Base-by-base conservation (phyloP, 2,329 filamentous ascomycete species). In the Aspergillus sp. region DNA sequence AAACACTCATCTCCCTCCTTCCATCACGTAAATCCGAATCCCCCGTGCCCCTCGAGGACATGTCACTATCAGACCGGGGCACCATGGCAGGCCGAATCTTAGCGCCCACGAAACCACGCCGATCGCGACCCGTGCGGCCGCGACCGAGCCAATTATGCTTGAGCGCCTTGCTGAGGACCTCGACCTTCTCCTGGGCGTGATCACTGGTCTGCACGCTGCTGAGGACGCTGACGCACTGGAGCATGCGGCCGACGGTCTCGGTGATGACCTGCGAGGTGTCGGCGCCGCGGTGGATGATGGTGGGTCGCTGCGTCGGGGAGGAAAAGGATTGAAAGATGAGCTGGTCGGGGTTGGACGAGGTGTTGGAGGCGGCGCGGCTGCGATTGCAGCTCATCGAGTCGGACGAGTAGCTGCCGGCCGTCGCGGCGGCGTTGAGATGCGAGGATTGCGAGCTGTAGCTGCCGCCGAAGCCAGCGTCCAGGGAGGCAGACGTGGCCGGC, bases 101-200 rank as follows among this genome's bases (percentile, higher is more conserved):
- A 47, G 84, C 84, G 0, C 92, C 93, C 0, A 98, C 93, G 72
- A 97, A 94, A 0, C 95, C 95, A 64, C 92, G 86, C 55, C 95
- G 81, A 75, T 98, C 96, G 63, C 95, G 83, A 0, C 95, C 95
- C 3, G 92, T 98, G 39, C 95, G 81, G 0, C 94, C 94, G 51
- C 95, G 83, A 0, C 94, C 94, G 1, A 99, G 83, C 95, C 95
- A 99, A 75, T 99, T 99, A 69, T 97, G 87, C 78, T 98, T 99
- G 62, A 99, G 80, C 67, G 95, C 87, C 71, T 91, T 89, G 58
- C 90, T 92, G 63, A 99, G 80, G 69, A 93, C 86, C 62, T 94
- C 90, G 69, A 98, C 90, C 76, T 89, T 91, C 58, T 84, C 84
- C 71, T 94, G 91, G 1, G 86, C 84, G 42, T 89, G 87, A 64